A percentile compares a stretch with the other conserved stretches of the same genome.
phyloP scores from a whole-genome alignment of 352 stramenopile genomes.

The Phytophthora pistaciae region DNA sequence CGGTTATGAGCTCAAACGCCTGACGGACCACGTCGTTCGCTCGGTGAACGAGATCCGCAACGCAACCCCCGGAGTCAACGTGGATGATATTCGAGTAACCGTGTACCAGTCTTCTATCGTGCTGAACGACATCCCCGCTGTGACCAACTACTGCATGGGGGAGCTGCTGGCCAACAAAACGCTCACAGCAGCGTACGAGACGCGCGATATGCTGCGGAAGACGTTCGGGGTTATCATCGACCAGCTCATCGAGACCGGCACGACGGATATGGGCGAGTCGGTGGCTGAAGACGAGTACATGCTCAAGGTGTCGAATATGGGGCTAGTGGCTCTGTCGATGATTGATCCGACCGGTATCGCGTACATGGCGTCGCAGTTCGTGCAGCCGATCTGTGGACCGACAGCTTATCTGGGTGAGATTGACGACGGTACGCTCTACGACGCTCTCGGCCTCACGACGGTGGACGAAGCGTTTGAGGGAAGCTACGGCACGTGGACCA shows the following conservation, averaged over 20 bases:
- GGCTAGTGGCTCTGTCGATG: constrained; percentile 34
- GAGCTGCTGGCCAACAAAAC: constrained; percentile 25
- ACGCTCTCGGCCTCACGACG: constrained; percentile 26
- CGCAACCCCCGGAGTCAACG: constrained; percentile 12
- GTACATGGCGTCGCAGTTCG: constrained; percentile 44
- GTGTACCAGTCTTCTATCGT: constrained; percentile 32
- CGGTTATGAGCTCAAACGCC: constrained; percentile 29
- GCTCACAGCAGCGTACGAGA: constrained; percentile 16
- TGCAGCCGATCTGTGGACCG: constrained; percentile 47
- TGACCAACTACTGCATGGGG: constrained; percentile 32
- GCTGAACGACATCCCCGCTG: constrained; percentile 26
- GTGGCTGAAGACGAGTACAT: constrained; percentile 42
- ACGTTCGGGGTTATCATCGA: constrained; percentile 30
- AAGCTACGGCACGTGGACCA: constrained; percentile 40
- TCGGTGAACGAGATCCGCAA: constrained; percentile 29
- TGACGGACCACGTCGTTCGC: constrained; percentile 20
- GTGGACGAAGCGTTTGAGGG: constrained; percentile 36
- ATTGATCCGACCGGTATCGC: constrained; percentile 50
- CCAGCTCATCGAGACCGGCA: constrained; percentile 24
- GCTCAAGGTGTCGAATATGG: constrained; percentile 43
- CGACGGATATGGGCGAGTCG: constrained; percentile 21
- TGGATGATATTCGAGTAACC: constrained; percentile 20
- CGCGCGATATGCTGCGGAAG: constrained; percentile 28
- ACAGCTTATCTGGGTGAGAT: constrained; percentile 38
- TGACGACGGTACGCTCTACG: constrained; percentile 35